Base-by-base conservation (phyloP, 371 early-diverging fungal genomes). In the Mucor velutinosus region DNA sequence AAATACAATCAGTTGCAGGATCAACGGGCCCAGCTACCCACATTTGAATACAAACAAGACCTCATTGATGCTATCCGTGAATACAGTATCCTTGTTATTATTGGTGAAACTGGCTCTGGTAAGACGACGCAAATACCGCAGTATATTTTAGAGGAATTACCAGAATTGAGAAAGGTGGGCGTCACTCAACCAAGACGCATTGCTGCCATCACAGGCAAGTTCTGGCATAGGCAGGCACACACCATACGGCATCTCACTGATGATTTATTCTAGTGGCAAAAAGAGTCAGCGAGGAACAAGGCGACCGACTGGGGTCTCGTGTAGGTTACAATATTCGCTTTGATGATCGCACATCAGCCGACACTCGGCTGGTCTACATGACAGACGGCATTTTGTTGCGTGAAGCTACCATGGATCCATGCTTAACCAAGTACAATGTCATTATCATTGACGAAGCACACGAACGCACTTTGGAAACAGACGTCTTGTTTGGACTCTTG, bases 371-470 rank as follows among this genome's bases (percentile, higher is more conserved):
- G 1, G 83, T 89, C 29, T 95, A 93, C 75, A 90, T 97, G 87
- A 99, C 99, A 2, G 99, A 98, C 70, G 98, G 98, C 32, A 88
- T 96, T 1, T 78, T 99, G 30, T 73, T 99, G 37, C 88, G 93
- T 12, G 92, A 94, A 73, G 85, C 87, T 0, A 88, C 91, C 0
- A 72, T 85, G 25, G 90, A 95, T 77, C 88, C 89, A 0, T 51
- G 66, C 7, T 68, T 93, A 0, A 66, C 63, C 2, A 83, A 87
- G 19, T 95, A 95, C 62, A 89, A 91, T 30, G 77, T 92, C 8
- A 86, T 99, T 21, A 76, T 95, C 11, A 85, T 95, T 15, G 98
- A 98, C 74, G 98, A 98, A 82, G 97, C 97, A 1, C 99, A 99
- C 76, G 99, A 99, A 79, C 87, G 98, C 53, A 92, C 90, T 0